These are phyloP conservation scores for Lineolata rhizophorae DNA, from an alignment of 495 filamentous ascomycete genomes.

Conservation along the genomic window DNA sequence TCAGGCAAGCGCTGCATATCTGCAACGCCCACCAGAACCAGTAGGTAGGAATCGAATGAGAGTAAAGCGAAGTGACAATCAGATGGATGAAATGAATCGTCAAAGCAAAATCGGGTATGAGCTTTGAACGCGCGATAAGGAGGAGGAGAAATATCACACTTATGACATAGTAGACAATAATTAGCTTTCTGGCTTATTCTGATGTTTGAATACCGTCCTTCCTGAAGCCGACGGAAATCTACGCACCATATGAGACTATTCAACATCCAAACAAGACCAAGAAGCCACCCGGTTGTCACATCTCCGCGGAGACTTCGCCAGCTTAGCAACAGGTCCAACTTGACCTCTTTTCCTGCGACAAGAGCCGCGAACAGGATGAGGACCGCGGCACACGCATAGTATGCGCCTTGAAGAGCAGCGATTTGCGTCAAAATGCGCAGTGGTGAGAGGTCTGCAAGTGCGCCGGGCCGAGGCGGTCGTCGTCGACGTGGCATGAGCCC, in stretches of 20 bases:
- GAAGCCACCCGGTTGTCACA: slow-evolving; percentile 78
- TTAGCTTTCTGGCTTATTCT: no score
- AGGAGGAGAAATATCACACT: slow-evolving; percentile 60
- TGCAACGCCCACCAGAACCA: slow-evolving; percentile 80
- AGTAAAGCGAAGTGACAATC: slow-evolving; percentile 53
- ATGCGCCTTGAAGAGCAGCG: slow-evolving; percentile 57
- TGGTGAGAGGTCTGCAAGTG: slow-evolving; percentile 61
- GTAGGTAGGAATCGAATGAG: slow-evolving; percentile 47
- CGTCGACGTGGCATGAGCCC: slow-evolving; percentile 46
- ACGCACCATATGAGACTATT: slow-evolving; percentile 56
- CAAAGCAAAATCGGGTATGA: slow-evolving; percentile 81
- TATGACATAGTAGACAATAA: no score
- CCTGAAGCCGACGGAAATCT: slow-evolving; percentile 1
- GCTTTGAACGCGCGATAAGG: slow-evolving; percentile 67
- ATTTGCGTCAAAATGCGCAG: slow-evolving; percentile 77
- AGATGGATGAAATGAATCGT: slow-evolving; percentile 77
- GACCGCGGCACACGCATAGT: slow-evolving; percentile 51
- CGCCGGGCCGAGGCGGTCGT: slow-evolving; percentile 56
- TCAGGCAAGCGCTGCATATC: slow-evolving; percentile 39
- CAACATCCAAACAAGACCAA: slow-evolving; percentile 72
- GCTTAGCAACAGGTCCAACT: slow-evolving; percentile 46
- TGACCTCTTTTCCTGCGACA: slow-evolving; percentile 55
- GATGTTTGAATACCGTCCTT: neutral
- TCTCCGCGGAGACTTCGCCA: slow-evolving; percentile 75
- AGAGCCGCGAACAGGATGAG: slow-evolving; percentile 78